Base-by-base conservation (phyloP, 2,329 filamentous ascomycete species). In the Arthrobotrys pseudoclavata region DNA sequence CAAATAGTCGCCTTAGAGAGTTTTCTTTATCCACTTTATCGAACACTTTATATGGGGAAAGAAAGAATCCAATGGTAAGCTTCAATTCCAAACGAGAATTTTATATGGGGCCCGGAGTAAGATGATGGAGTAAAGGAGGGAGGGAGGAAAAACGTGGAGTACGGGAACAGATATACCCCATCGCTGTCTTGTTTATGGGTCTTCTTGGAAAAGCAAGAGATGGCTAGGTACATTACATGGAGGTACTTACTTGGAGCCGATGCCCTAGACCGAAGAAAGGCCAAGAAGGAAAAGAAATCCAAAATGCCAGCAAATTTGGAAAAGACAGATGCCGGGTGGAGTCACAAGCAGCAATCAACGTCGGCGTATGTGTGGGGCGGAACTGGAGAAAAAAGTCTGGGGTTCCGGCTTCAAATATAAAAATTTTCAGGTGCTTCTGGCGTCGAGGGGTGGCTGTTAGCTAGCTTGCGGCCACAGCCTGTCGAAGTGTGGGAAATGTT, bases 361-460 rank as follows among this genome's bases (percentile, higher is more conserved):
- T 76, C 71, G 63, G 71, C 63, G 71, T 76, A 57, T 63, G 63
- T 76, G 71, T 76, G 71, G 71, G 71, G 71, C 71, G 63, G 63
- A 69, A 55, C 62, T 67, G 69, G 64, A 76, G 68, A 64, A 45
- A 42, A 69, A 68, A 69, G 71, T 76, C 71, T 69, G 63, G 71
- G 71, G 71, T 76, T 64, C 55, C 57, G 71, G 57, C 64, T 48
- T 68, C 63, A 64, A 68, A 76, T 76, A 76, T 76, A 76, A 75
- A 75, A 69, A 68, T 64, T 69, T 76, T 69, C 71, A 76, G 64
- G 55, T 62, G 52, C 31, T 53, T 67, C 60, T 53, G 53, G 63
- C 61, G 61, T 40, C 22, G 31, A 45, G 45, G 63, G 48, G 71
- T 64, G 55, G 37, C 47, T 55, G 55, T 45, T 62, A 18, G 42